A percentile compares a stretch with the other conserved stretches of the same genome.
phyloP scores from a whole-genome alignment of 148 eudicot species.

The Simmondsia chinensis region DNA sequence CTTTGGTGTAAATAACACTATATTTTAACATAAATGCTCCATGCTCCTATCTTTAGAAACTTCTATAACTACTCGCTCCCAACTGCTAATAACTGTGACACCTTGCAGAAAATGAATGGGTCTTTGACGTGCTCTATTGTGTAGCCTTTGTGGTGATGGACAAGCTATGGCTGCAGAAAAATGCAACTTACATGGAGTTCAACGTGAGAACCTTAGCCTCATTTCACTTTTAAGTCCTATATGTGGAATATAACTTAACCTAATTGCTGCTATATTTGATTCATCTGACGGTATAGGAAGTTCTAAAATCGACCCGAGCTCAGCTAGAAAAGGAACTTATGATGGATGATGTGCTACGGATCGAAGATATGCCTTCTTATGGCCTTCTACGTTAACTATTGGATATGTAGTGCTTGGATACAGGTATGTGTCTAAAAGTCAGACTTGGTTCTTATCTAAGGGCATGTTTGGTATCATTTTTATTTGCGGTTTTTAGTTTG shows the following conservation, averaged over 20 bases:
- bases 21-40: background rate
- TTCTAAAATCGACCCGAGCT: slow-evolving; percentile 51
- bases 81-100: background rate
- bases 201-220: slow-evolving; percentile 42
- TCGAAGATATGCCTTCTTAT: slow-evolving; percentile 82
- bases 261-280: background rate
- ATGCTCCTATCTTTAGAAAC: too few species aligned
- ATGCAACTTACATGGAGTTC: slow-evolving; percentile 83
- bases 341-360: slow-evolving; percentile 54
- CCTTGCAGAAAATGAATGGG: slow-evolving; percentile 78
- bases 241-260: background rate
- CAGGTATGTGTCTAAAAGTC: too few species aligned
- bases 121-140: slow-evolving; percentile 76
- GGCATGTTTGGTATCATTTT: too few species aligned
- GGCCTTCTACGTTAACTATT: slow-evolving; percentile 31
- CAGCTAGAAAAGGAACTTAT: slow-evolving; percentile 73
- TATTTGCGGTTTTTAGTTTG: too few species aligned
- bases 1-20: too few species aligned
- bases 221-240: background rate
- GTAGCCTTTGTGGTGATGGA: slow-evolving; percentile 82
- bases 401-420: too few species aligned
- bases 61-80: background rate
- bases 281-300: slow-evolving; percentile 28
- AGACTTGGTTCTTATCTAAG: too few species aligned
- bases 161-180: slow-evolving; percentile 69